Conservation (phyloP, 495 filamentous ascomycete genomes). For the Hypoxylon intermedium region DNA sequence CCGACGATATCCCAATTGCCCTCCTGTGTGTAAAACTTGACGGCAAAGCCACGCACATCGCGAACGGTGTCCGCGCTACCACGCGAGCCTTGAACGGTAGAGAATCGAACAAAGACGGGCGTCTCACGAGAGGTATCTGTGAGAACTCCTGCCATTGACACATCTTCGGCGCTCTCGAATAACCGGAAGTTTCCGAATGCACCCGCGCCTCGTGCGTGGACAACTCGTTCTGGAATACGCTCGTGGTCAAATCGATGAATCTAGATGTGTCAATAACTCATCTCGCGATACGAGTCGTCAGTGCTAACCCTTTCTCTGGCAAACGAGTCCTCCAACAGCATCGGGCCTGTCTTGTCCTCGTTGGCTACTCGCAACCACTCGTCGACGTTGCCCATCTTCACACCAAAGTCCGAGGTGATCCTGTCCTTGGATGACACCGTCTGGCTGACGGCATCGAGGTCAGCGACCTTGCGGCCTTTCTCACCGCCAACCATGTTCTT, state of each 20-base stretch:
- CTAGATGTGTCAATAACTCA: background rate
- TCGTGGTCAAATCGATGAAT: conserved; percentile 60
- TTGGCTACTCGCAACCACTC: conserved; percentile 76
- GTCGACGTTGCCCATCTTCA: conserved; percentile 75
- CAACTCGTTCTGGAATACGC: conserved; percentile 76
- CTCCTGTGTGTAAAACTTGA: conserved; percentile 75
- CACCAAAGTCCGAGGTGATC: conserved; percentile 80
- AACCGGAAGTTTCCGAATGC: conserved; percentile 87
- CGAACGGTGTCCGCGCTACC: conserved; percentile 82
- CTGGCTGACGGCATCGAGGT: conserved; percentile 48
- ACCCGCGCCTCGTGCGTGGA: conserved; percentile 83
- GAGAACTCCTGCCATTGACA: conserved; percentile 74
- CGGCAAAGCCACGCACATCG: conserved; percentile 81
- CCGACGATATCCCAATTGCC: conserved; percentile 70
- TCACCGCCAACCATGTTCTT: conserved; percentile 37
- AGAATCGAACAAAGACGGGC: conserved; percentile 82
- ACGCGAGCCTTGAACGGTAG: conserved; percentile 78
- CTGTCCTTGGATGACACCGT: conserved; percentile 41
- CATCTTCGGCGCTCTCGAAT: conserved; percentile 70
- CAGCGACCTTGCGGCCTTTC: conserved; percentile 47
- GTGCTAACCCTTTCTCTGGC: conserved; percentile 76
- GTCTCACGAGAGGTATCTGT: conserved; percentile 83
- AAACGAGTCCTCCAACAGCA: conserved; percentile 83
- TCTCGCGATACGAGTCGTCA: conserved; percentile 44
- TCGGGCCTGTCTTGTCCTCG: conserved; percentile 68